Conservation (phyloP, 176 grass and related monocot genomes). For the Miscanthus lutarioriparius region DNA sequence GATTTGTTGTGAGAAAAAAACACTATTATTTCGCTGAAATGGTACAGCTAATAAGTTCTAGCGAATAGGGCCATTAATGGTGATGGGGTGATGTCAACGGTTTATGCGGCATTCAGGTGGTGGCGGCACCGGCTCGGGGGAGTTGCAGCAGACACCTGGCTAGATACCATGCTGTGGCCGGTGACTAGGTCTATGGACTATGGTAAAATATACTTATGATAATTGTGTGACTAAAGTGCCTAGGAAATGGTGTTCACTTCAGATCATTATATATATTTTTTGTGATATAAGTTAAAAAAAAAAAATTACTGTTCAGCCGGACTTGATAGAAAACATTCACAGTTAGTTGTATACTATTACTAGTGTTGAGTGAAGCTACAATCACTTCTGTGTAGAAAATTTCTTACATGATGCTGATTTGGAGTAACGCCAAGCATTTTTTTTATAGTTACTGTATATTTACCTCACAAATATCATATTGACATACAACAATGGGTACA, state of each 20-base stretch:
- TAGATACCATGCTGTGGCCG: not conserved
- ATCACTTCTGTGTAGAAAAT: not conserved
- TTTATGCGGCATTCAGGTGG: constrained; percentile 12
- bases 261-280: not conserved
- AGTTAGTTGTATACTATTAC: not conserved
- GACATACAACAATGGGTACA: not conserved
- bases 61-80: too few species aligned
- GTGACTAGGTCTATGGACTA: constrained; percentile 17
- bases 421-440: not conserved
- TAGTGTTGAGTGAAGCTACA: not conserved
- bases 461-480: not conserved
- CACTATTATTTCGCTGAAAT: too few species aligned
- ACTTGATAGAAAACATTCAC: not conserved
- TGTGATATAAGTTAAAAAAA: not conserved
- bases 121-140: constrained; percentile 5
- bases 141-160: not conserved
- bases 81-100: not conserved
- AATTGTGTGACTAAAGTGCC: not conserved
- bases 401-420: not conserved
- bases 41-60: too few species aligned
- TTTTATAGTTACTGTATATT: not conserved
- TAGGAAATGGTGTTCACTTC: not conserved
- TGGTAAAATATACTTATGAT: not conserved
- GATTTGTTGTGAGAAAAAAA: too few species aligned
- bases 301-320: not conserved